Evolutionary conservation across 768 basidiomycete genomes (phyloP).

Genomic region (Pisolithus tinctorius): DNA sequence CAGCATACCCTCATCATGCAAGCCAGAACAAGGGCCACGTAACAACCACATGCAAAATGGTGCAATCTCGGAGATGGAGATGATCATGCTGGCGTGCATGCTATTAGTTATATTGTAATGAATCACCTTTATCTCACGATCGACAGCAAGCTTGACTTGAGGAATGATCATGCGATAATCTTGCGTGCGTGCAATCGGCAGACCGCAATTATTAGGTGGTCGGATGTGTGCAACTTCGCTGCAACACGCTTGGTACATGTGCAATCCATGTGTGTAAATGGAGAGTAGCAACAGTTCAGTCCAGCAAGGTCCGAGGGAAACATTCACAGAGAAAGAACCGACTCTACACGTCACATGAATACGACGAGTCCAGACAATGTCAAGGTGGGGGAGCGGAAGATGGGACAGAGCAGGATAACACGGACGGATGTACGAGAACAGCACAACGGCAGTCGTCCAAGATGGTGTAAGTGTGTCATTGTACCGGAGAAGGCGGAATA

Average conservation of each 20-base stretch:
- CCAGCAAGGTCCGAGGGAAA: background rate
- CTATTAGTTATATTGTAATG: too few species aligned
- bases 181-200: too few species aligned
- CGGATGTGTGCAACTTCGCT: background rate
- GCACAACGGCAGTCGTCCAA: background rate
- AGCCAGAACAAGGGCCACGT: too few species aligned
- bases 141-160: too few species aligned
- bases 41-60: too few species aligned
- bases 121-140: too few species aligned
- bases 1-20: too few species aligned
- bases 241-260: background rate
- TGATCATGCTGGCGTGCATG: too few species aligned
- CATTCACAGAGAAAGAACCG: background rate
- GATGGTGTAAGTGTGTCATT: constrained; percentile 5
- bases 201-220: too few species aligned
- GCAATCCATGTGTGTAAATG: background rate
- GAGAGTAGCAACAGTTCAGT: background rate
- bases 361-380: background rate
- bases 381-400: background rate
- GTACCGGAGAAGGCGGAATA: constrained; percentile 8
- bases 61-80: too few species aligned
- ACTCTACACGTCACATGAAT: background rate
- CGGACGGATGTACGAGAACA: background rate
- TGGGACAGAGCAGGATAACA: background rate
- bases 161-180: too few species aligned